phyloP scores from a whole-genome alignment of 306 rosid genomes.

The Argentina anserina region DNA sequence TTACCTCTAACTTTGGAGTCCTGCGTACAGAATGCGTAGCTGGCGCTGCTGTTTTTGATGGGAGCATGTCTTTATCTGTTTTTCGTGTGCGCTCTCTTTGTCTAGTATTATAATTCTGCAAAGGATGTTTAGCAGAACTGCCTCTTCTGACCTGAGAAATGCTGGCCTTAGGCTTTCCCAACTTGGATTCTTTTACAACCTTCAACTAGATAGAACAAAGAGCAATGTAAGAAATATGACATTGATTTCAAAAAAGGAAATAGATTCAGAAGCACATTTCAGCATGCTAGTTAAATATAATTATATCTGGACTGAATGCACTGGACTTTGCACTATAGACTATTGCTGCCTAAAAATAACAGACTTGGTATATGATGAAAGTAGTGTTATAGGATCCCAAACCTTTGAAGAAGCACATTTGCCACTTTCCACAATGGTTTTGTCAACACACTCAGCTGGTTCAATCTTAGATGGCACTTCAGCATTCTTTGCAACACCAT shows the following conservation, averaged over 20 bases:
- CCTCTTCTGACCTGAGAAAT: constrained; percentile 31
- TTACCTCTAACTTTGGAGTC: constrained; percentile 47
- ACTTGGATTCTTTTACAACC: constrained; percentile 33
- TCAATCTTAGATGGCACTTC: constrained; percentile 31
- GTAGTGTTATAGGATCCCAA: constrained; percentile 4
- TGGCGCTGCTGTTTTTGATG: constrained; percentile 29
- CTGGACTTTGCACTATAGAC: not conserved
- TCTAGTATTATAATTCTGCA: constrained; percentile 24
- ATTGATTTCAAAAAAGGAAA: not conserved
- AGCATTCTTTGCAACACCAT: constrained; percentile 15
- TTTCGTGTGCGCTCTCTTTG: constrained; percentile 37
- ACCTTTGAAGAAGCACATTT: constrained; percentile 44
- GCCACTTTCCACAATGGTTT: constrained; percentile 30
- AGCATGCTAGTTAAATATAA: not conserved
- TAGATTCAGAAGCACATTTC: not conserved
- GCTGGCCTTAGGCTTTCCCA: constrained; percentile 19
- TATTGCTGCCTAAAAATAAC: constrained; percentile 1
- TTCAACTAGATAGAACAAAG: constrained; percentile 23
- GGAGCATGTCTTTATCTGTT: constrained; percentile 25
- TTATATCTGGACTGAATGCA: not conserved
- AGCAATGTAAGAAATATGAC: not conserved
- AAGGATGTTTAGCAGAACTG: constrained; percentile 27
- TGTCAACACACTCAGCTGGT: constrained; percentile 26
- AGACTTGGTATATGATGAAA: not conserved
- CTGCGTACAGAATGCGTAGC: constrained; percentile 16